Evolutionary conservation across 1,284 basidiomycete species (phyloP).

Genomic region (Ceratobasidium sp.): DNA sequence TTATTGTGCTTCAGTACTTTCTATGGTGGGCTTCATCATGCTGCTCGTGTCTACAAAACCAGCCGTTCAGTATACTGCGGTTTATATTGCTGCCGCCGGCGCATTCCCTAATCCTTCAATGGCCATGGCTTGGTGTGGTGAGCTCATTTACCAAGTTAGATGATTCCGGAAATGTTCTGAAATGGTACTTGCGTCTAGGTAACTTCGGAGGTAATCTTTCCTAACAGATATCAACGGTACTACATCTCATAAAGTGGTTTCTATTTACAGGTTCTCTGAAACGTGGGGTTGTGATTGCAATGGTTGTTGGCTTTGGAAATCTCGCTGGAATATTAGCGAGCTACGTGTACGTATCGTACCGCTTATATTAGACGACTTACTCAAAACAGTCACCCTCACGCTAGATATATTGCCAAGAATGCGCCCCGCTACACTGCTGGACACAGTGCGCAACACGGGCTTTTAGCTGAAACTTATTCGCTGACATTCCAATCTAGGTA

Average conservation of each 20-base stretch:
- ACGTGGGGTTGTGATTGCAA: conserved; percentile 55
- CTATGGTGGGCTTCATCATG: conserved; percentile 53
- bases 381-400: not conserved
- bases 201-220: conserved; percentile 54
- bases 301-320: conserved; percentile 56
- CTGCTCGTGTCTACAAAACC: conserved; percentile 52
- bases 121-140: conserved; percentile 55
- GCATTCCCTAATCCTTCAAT: conserved; percentile 57
- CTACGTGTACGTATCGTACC: conserved; percentile 52
- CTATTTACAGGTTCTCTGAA: conserved; percentile 51
- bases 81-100: conserved; percentile 57
- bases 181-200: not conserved
- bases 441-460: conserved; percentile 1
- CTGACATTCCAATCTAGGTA: conserved; percentile 9
- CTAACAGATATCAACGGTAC: not conserved
- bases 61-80: conserved; percentile 55
- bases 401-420: conserved; percentile 38
- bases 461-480: not conserved
- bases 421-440: conserved; percentile 31
- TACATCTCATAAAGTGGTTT: conserved; percentile 50
- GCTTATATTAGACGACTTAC: too few relatives aligned
- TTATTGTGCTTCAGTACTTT: conserved; percentile 50
- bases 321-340: conserved; percentile 54
- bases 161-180: not conserved
- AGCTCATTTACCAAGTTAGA: not conserved